These are phyloP conservation scores for Lentithecium fluviatile DNA, from an alignment of 495 filamentous ascomycete species.

Conservation along the genomic window DNA sequence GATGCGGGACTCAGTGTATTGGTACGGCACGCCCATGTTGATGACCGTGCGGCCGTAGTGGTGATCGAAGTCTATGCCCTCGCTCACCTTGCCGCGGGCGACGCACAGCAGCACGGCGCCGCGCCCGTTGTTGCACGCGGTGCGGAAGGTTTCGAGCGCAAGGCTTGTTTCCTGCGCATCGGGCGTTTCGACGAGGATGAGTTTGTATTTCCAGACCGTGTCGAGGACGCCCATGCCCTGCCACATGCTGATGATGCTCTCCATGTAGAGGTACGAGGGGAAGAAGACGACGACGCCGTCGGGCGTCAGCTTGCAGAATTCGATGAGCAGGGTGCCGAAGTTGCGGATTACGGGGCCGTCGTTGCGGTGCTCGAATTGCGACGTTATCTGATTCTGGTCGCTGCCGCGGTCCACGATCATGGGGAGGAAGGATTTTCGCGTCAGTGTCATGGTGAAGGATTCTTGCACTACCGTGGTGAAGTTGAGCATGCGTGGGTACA, in stretches of 20 bases:
- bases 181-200: constrained; percentile 96
- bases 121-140: constrained; percentile 93
- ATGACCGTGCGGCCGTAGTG: constrained; percentile 97
- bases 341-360: constrained; percentile 93
- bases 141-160: constrained; percentile 93
- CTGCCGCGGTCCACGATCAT: constrained; percentile 96
- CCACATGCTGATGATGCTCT: constrained; percentile 98
- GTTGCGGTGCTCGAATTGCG: constrained; percentile 89
- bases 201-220: constrained; percentile 98
- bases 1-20: constrained; percentile 97
- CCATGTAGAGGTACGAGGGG: constrained; percentile 98
- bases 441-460: constrained; percentile 96
- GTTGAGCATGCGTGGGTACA: constrained; percentile 98
- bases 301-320: constrained; percentile 91
- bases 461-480: constrained; percentile 91
- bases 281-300: constrained; percentile 99
- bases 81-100: constrained; percentile 93
- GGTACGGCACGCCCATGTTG: constrained; percentile 96
- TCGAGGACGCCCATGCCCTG: constrained; percentile 97
- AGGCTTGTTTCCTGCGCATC: constrained; percentile 96
- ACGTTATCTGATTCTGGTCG: constrained; percentile 88
- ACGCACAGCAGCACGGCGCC: constrained; percentile 92
- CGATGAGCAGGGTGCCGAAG: constrained; percentile 87
- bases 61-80: constrained; percentile 99
- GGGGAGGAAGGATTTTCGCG: constrained; percentile 89